phyloP scores from a whole-genome alignment of 2,329 filamentous ascomycete genomes.

The Penicillium sp. region DNA sequence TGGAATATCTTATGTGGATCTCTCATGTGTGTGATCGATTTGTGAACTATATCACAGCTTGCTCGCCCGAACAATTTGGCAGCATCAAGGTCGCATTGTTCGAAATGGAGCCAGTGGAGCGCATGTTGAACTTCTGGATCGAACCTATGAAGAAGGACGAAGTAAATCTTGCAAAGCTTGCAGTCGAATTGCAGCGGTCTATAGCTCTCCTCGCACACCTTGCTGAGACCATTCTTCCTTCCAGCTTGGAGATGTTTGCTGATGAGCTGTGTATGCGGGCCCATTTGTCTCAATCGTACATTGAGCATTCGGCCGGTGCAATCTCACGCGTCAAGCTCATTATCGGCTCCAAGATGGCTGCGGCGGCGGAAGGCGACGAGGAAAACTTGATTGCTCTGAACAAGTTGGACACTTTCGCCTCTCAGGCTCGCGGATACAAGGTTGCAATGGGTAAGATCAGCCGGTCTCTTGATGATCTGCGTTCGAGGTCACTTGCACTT shows the following conservation, averaged over 20 bases:
- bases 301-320: constrained; percentile 72
- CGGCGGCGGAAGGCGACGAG: constrained; percentile 62
- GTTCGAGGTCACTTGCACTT: constrained; percentile 70
- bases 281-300: constrained; percentile 71
- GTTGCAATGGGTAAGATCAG: constrained; percentile 77
- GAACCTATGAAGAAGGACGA: constrained; percentile 81
- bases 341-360: constrained; percentile 63
- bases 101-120: constrained; percentile 88
- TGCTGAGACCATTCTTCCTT: constrained; percentile 71
- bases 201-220: constrained; percentile 86
- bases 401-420: constrained; percentile 68
- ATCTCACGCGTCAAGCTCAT: constrained; percentile 63
- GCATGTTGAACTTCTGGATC: constrained; percentile 83
- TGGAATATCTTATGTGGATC: constrained; percentile 84
- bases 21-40: constrained; percentile 80
- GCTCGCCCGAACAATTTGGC: constrained; percentile 73
- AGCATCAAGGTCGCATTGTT: constrained; percentile 76
- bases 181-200: constrained; percentile 75
- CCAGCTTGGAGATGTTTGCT: constrained; percentile 68
- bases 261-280: constrained; percentile 77
- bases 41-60: constrained; percentile 73
- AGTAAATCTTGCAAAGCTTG: constrained; percentile 77
- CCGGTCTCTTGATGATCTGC: constrained; percentile 73
- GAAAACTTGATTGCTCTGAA: constrained; percentile 66
- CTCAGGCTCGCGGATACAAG: constrained; percentile 76